Conservation (phyloP, 2,329 filamentous ascomycete species). For the Corniculantispora saksenae region DNA sequence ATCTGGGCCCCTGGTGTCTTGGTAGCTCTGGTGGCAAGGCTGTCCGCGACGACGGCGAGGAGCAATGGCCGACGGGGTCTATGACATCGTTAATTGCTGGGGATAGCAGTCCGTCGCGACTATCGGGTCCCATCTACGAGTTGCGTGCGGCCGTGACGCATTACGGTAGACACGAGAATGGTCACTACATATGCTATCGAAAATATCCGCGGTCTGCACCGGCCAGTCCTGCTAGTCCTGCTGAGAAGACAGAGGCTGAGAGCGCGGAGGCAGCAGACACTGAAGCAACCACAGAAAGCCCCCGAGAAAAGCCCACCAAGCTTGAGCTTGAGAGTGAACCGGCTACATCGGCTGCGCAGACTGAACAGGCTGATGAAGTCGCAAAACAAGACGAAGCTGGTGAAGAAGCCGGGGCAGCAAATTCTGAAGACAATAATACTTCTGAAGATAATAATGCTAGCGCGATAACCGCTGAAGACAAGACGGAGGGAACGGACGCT, state of each 20-base stretch:
- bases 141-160: conserved; percentile 85
- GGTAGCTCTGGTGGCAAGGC: conserved; percentile 48
- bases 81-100: conserved; percentile 72
- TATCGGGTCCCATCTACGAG: conserved; percentile 67
- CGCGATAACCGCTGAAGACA: background rate
- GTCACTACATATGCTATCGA: conserved; percentile 91
- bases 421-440: background rate
- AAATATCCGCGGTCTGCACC: conserved; percentile 54
- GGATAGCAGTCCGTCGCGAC: conserved; percentile 48
- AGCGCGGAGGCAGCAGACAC: background rate
- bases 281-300: background rate
- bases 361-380: background rate
- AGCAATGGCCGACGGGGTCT: conserved; percentile 72
- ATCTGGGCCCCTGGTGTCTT: conserved; percentile 83
- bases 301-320: background rate
- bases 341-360: no score
- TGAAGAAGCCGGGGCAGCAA: background rate
- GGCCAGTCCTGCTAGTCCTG: background rate
- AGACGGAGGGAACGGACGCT: background rate
- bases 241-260: background rate
- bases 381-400: background rate
- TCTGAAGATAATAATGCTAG: no score
- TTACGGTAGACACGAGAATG: conserved; percentile 88
- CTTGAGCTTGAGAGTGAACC: no score
- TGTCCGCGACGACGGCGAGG: conserved; percentile 38